These are phyloP conservation scores for Warburgia ugandensis DNA, from an alignment of 164 flowering plant species.

Conservation along the genomic window DNA sequence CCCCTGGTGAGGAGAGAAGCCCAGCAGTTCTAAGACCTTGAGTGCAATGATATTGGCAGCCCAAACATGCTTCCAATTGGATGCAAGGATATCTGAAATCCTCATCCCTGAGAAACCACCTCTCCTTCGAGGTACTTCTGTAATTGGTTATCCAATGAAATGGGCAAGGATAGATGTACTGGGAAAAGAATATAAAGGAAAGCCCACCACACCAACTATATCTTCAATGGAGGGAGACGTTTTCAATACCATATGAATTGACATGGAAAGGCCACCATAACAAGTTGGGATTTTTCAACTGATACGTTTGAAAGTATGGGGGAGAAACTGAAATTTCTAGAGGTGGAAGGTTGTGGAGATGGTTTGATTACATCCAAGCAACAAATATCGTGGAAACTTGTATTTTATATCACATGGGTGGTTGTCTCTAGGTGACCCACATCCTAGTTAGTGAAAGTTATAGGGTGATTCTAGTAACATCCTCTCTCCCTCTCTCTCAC, in stretches of 20 bases:
- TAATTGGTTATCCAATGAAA: too few relatives aligned
- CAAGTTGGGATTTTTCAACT: not conserved
- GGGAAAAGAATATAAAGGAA: too few relatives aligned
- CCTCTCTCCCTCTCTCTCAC: too few relatives aligned
- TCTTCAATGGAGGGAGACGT: not conserved
- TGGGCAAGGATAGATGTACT: too few relatives aligned
- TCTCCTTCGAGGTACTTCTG: too few relatives aligned
- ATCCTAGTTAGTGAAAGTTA: not conserved
- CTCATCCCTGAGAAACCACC: not conserved
- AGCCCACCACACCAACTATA: too few relatives aligned
- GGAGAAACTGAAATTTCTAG: not conserved
- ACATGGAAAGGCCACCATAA: not conserved
- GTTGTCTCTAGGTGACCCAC: slow-evolving; percentile 1
- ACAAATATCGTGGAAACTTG: not conserved
- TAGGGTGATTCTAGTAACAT: not conserved
- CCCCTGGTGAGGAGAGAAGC: not conserved
- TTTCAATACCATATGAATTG: not conserved
- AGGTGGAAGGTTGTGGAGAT: not conserved
- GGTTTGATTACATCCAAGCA: not conserved
- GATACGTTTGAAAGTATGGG: not conserved
- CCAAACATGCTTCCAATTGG: not conserved
- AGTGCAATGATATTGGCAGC: not conserved
- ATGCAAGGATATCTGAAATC: not conserved
- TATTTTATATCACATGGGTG: not conserved
- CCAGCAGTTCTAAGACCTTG: not conserved